Conservation (phyloP, 768 basidiomycete species). For the Russula compacta region DNA sequence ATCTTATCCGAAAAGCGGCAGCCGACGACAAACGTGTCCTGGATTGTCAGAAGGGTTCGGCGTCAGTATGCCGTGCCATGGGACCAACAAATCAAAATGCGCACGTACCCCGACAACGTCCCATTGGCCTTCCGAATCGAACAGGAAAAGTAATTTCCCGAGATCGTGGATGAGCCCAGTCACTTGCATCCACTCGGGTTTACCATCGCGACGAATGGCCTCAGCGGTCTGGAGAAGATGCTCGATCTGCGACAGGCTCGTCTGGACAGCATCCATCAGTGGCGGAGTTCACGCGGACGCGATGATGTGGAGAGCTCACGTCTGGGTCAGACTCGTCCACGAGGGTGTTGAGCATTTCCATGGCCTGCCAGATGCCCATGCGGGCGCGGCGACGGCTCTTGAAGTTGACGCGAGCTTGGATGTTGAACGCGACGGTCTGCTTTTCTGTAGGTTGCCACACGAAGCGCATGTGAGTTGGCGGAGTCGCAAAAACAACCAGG, state of each 20-base stretch:
- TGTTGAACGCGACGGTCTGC: constrained; percentile 81
- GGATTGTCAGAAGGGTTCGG: background rate
- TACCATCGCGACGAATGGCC: constrained; percentile 75
- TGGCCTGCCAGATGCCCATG: constrained; percentile 82
- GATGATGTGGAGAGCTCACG: constrained; percentile 30
- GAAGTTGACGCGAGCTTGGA: constrained; percentile 67
- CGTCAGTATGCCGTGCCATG: constrained; percentile 1
- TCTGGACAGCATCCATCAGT: constrained; percentile 33
- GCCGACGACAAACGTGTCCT: constrained; percentile 76
- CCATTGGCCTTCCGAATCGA: constrained; percentile 87
- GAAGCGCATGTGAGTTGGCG: constrained; percentile 1
- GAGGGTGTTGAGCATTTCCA: constrained; percentile 78
- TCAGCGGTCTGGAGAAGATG: constrained; percentile 90
- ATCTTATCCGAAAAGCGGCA: constrained; percentile 80
- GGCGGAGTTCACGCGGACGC: background rate
- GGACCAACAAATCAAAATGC: background rate
- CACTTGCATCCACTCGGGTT: constrained; percentile 90
- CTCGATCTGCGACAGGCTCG: constrained; percentile 75
- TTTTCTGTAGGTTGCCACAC: constrained; percentile 45
- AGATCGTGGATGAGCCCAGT: constrained; percentile 83
- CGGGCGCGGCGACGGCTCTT: constrained; percentile 54
- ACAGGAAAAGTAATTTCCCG: constrained; percentile 78
- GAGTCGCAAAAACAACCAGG: background rate
- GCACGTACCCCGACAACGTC: constrained; percentile 77
- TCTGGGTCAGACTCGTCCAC: constrained; percentile 91